Conservation (phyloP, 129 eudicot genomes). For the Scalesia atractyloides region DNA sequence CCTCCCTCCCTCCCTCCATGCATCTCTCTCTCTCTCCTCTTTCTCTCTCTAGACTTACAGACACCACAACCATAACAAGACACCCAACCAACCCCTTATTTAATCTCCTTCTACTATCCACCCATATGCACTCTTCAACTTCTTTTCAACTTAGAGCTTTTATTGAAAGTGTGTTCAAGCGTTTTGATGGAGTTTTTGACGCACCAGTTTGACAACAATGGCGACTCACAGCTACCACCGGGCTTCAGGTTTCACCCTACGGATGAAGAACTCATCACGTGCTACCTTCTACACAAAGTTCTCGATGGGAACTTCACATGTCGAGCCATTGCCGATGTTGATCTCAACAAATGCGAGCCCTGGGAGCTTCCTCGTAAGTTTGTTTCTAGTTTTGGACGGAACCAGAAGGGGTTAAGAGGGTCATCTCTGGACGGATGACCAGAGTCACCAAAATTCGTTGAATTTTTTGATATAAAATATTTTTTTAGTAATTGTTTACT, state of each 20-base stretch:
- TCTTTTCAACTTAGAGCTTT: no score
- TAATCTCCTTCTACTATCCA: slow-evolving; percentile 3
- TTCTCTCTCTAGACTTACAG: slow-evolving; percentile 21
- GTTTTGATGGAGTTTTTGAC: slow-evolving; percentile 43
- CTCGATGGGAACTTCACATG: slow-evolving; percentile 59
- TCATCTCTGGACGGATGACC: no score
- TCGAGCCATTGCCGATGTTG: slow-evolving; percentile 88
- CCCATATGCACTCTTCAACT: not conserved
- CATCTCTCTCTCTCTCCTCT: slow-evolving; percentile 14
- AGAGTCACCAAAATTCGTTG: no score
- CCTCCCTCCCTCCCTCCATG: slow-evolving; percentile 3
- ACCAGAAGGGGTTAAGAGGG: no score
- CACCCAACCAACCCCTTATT: slow-evolving; percentile 11
- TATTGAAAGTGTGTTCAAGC: not conserved
- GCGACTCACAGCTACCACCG: slow-evolving; percentile 64
- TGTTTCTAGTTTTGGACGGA: not conserved
- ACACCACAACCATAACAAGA: slow-evolving; percentile 32
- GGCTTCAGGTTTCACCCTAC: slow-evolving; percentile 95
- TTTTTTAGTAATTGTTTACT: no score
- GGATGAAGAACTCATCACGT: slow-evolving; percentile 87
- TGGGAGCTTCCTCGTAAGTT: slow-evolving; percentile 89
- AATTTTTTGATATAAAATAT: no score
- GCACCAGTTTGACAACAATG: slow-evolving; percentile 30
- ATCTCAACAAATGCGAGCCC: slow-evolving; percentile 94
- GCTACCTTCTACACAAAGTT: slow-evolving; percentile 77